Evolutionary conservation across 257 asterid species (phyloP).

Genomic region (Petrea volubilis): DNA sequence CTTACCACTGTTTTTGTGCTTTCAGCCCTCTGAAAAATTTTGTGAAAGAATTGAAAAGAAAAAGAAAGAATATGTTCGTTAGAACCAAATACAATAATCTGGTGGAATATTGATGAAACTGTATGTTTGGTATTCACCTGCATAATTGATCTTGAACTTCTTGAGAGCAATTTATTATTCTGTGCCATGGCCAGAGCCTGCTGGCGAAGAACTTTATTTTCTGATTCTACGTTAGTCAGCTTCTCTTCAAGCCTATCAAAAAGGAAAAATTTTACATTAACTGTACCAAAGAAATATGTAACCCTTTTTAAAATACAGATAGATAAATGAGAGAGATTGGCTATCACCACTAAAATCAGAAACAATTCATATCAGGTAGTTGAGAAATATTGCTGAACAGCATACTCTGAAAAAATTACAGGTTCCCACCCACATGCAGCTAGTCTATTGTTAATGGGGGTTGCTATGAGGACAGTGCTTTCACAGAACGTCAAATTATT

Average conservation of each 20-base stretch:
- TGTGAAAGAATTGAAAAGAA: constrained; percentile 24
- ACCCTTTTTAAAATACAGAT: constrained; percentile 19
- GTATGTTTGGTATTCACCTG: constrained; percentile 54
- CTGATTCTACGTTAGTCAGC: constrained; percentile 86
- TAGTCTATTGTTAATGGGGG: too few species aligned
- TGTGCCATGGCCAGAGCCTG: constrained; percentile 98
- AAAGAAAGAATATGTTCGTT: constrained; percentile 5
- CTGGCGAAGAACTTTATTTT: constrained; percentile 96
- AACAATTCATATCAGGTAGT: background rate
- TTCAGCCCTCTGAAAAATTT: constrained; percentile 66
- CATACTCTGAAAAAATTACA: too few species aligned
- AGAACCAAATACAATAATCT: constrained; percentile 28
- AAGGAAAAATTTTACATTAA: constrained; percentile 31
- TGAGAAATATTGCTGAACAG: too few species aligned
- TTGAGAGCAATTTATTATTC: constrained; percentile 68
- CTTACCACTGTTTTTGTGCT: constrained; percentile 74
- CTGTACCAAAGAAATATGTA: constrained; percentile 11
- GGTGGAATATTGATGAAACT: constrained; percentile 19
- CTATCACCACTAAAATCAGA: constrained; percentile 7
- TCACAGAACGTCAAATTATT: too few species aligned
- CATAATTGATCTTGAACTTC: constrained; percentile 80
- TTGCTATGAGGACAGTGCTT: too few species aligned
- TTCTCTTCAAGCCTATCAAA: constrained; percentile 87
- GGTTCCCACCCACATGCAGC: too few species aligned
- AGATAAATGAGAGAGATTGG: background rate